Conservation (phyloP, 805 yeast species). For the Wickerhamiella slavikovae region DNA sequence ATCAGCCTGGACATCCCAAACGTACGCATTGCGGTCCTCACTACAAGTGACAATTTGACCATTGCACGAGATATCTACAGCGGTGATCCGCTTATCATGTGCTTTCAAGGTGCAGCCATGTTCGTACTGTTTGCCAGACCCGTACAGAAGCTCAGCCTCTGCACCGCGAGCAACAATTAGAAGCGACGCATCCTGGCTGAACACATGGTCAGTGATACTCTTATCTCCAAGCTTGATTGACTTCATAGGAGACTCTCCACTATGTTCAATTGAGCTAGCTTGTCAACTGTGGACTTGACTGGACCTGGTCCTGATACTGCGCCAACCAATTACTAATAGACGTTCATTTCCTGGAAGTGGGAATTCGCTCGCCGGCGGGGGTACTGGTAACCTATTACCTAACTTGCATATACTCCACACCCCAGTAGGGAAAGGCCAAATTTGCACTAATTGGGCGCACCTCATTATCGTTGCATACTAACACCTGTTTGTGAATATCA, state of each 20-base stretch:
- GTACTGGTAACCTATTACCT: no score
- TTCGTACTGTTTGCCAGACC: conserved; percentile 31
- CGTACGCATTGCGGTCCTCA: conserved; percentile 93
- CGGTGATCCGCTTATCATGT: conserved; percentile 87
- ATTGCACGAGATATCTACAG: conserved; percentile 63
- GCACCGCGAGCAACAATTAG: conserved; percentile 72
- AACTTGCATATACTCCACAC: no score
- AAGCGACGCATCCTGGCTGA: conserved; percentile 40
- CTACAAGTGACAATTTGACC: conserved; percentile 92
- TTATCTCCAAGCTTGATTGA: conserved; percentile 51
- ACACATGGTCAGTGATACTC: conserved; percentile 84
- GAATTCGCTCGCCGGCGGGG: no score
- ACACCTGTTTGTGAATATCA: no score
- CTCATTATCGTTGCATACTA: no score
- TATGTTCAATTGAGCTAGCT: no score
- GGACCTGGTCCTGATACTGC: no score
- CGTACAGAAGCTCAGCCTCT: conserved; percentile 53
- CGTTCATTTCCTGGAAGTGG: no score
- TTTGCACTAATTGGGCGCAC: no score
- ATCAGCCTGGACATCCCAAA: conserved; percentile 64
- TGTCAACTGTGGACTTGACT: no score
- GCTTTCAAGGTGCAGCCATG: conserved; percentile 35
- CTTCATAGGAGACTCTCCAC: conserved; percentile 9
- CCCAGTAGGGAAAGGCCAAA: no score
- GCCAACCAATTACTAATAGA: no score